phyloP scores from a whole-genome alignment of 176 grass and related monocot genomes.

The Olyra latifolia region DNA sequence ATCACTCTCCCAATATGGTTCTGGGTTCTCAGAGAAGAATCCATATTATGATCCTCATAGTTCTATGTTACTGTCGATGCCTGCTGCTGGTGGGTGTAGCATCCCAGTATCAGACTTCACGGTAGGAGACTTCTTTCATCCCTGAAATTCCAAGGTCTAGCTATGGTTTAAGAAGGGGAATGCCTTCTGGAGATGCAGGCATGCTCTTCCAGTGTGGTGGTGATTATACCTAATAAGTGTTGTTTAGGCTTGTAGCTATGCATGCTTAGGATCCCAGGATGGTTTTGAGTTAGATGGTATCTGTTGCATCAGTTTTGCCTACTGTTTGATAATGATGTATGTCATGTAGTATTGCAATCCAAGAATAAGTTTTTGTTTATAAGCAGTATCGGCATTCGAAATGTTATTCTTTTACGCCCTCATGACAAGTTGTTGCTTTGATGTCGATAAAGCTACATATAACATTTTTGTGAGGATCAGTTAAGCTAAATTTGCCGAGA shows the following conservation, averaged over 20 bases:
- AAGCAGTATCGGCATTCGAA: background rate
- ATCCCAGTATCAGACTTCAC: constrained; percentile 38
- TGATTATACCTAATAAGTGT: constrained; percentile 25
- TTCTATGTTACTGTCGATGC: constrained; percentile 18
- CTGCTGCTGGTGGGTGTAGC: constrained; percentile 32
- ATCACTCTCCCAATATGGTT: constrained; percentile 29
- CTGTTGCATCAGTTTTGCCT: constrained; percentile 15
- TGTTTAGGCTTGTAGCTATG: constrained; percentile 11
- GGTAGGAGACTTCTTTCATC: constrained; percentile 24
- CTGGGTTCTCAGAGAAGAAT: constrained; percentile 13
- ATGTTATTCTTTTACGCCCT: background rate
- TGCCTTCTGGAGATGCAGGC: constrained; percentile 38
- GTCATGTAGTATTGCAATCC: background rate
- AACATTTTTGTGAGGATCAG: no score
- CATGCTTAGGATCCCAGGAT: constrained; percentile 14
- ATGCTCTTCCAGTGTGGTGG: constrained; percentile 29
- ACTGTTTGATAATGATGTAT: constrained; percentile 10
- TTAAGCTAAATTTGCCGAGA: background rate
- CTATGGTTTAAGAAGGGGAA: constrained; percentile 26
- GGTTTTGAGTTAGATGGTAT: background rate
- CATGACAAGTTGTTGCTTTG: background rate
- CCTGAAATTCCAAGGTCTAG: constrained; percentile 27
- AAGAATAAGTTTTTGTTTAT: constrained; percentile 29
- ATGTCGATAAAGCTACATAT: background rate
- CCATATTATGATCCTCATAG: constrained; percentile 27